A percentile compares a stretch with the other conserved stretches of the same genome.
Evolutionary conservation across 257 asterid genomes (phyloP).

Genomic region (Nicotiana attenuata): DNA sequence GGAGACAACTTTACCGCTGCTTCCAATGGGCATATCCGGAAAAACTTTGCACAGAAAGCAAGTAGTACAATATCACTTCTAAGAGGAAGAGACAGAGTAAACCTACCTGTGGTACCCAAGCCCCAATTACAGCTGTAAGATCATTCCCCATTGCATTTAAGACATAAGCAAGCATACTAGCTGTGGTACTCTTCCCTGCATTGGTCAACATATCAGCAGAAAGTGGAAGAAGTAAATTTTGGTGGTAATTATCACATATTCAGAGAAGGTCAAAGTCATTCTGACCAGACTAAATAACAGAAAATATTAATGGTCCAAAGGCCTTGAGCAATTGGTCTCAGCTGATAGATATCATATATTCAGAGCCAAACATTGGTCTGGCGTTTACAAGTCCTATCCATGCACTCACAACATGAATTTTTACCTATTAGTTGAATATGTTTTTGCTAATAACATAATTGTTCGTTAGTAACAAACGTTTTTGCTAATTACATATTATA

Average conservation of each 20-base stretch:
- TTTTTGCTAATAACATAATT: background rate
- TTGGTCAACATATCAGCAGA: background rate
- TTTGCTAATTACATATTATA: background rate
- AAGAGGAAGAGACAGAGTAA: background rate
- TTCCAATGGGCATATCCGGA: background rate
- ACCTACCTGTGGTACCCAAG: conserved; percentile 36
- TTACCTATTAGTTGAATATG: background rate
- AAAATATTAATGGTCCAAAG: background rate
- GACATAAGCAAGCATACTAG: conserved; percentile 37
- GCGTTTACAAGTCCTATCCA: background rate
- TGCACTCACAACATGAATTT: background rate
- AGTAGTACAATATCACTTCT: background rate
- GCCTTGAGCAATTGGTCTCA: background rate
- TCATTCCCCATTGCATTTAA: conserved; percentile 36
- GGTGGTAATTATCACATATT: background rate
- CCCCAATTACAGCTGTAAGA: conserved; percentile 40
- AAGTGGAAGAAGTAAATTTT: background rate
- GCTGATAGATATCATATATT: background rate
- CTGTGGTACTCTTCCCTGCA: conserved; percentile 36
- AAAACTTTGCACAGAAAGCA: background rate
- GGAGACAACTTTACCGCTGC: no score
- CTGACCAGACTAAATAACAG: background rate
- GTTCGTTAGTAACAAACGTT: background rate
- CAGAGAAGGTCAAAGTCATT: background rate
- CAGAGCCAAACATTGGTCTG: background rate